These are phyloP conservation scores for Yamadazyma blattariae DNA, from an alignment of 1,139 yeast genomes.

Conservation along the genomic window DNA sequence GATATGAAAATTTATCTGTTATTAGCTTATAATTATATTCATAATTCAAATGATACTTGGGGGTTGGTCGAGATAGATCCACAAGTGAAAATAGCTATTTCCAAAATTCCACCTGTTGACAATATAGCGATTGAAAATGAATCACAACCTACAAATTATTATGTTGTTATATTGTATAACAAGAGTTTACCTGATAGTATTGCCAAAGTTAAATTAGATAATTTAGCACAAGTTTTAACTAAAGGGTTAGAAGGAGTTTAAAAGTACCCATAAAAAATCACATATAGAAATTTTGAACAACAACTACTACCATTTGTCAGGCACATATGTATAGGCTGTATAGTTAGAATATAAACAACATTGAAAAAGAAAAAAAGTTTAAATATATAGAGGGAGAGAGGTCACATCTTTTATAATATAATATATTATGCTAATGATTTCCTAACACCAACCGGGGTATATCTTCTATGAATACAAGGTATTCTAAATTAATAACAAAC, in stretches of 20 bases:
- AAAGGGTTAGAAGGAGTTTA: constrained; percentile 31
- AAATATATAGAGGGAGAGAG: too few species aligned
- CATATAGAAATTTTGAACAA: too few species aligned
- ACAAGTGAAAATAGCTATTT: constrained; percentile 28
- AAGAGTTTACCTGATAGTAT: constrained; percentile 28
- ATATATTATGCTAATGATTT: constrained; percentile 8
- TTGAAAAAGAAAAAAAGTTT: too few species aligned
- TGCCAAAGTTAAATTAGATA: constrained; percentile 44
- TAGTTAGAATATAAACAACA: too few species aligned
- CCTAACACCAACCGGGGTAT: constrained; percentile 4
- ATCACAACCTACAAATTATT: constrained; percentile 5
- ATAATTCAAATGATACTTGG: constrained; percentile 22
- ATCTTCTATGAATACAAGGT: not conserved
- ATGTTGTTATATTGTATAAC: constrained; percentile 13
- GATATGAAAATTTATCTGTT: constrained; percentile 46
- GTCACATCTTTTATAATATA: not conserved
- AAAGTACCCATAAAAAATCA: too few species aligned
- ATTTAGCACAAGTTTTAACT: constrained; percentile 26
- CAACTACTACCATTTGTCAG: too few species aligned
- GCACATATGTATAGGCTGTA: too few species aligned
- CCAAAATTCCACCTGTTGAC: constrained; percentile 14
- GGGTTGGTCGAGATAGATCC: constrained; percentile 31
- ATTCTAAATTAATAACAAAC: too few species aligned
- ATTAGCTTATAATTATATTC: constrained; percentile 37
- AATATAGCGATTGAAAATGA: constrained; percentile 6